Conservation (phyloP, 208 protist genomes). For the Angomonas ambiguus region DNA sequence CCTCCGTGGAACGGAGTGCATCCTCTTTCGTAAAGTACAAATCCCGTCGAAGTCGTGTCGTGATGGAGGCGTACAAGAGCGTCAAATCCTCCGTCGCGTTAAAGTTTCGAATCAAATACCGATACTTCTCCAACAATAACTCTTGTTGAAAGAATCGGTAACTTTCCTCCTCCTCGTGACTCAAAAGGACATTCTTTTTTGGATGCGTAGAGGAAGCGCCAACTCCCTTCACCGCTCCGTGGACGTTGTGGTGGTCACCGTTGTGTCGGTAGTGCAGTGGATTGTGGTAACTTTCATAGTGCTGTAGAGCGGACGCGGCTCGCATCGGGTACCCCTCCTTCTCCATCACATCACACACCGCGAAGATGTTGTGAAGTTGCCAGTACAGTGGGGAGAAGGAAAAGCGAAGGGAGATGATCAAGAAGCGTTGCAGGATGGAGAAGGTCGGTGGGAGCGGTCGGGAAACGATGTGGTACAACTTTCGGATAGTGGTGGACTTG, state of each 20-base stretch:
- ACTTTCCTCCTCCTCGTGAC: neutral
- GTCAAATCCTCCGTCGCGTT: slow-evolving; percentile 24
- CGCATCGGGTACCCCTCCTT: slow-evolving; percentile 64
- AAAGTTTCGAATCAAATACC: slow-evolving; percentile 55
- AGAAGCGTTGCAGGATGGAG: slow-evolving; percentile 64
- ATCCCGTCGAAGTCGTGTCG: slow-evolving; percentile 31
- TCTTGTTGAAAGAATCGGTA: slow-evolving; percentile 27
- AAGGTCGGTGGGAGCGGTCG: slow-evolving; percentile 46
- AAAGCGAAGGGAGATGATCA: slow-evolving; percentile 66
- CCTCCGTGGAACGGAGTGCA: neutral
- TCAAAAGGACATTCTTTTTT: slow-evolving; percentile 9
- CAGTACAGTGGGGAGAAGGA: slow-evolving; percentile 61
- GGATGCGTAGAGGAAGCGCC: neutral
- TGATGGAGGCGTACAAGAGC: slow-evolving; percentile 42
- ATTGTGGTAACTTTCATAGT: slow-evolving; percentile 32
- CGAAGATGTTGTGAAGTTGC: slow-evolving; percentile 74
- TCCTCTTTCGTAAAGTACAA: slow-evolving; percentile 18
- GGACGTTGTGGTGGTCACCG: too few relatives aligned
- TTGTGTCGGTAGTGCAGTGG: slow-evolving; percentile 4
- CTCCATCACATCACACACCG: slow-evolving; percentile 66
- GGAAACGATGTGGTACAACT: slow-evolving; percentile 69
- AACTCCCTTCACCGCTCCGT: too few relatives aligned
- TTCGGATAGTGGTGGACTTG: slow-evolving; percentile 44
- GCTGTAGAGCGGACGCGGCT: slow-evolving; percentile 38
- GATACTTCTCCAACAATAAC: slow-evolving; percentile 60